These are phyloP conservation scores for Metarhizium robertsii DNA, from an alignment of 2,329 filamentous ascomycete genomes.

Conservation along the genomic window DNA sequence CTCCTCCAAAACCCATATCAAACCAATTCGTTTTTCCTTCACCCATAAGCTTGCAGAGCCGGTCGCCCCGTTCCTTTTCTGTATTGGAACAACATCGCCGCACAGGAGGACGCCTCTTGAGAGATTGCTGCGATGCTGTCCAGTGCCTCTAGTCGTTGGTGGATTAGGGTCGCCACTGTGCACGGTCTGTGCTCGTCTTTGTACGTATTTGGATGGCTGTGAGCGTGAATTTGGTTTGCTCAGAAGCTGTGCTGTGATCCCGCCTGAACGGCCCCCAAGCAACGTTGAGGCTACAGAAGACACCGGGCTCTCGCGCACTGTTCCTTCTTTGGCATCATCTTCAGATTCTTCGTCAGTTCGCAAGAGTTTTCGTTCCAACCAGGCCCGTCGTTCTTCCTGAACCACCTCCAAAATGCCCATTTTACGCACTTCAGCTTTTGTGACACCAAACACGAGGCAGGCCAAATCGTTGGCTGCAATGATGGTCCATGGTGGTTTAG, in stretches of 20 bases:
- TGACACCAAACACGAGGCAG: constrained; percentile 97
- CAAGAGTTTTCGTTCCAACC: constrained; percentile 79
- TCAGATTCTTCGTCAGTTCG: constrained; percentile 33
- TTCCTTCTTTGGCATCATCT: constrained; percentile 20
- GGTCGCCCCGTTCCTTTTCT: constrained; percentile 85
- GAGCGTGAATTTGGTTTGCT: constrained; percentile 65
- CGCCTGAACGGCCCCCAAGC: constrained; percentile 59
- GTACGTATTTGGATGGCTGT: constrained; percentile 41
- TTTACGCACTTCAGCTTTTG: constrained; percentile 87
- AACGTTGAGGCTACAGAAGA: constrained; percentile 38
- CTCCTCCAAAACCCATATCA: constrained; percentile 98
- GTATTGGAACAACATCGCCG: constrained; percentile 95
- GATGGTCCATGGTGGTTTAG: constrained; percentile 87
- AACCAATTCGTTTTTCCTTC: constrained; percentile 85
- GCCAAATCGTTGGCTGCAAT: constrained; percentile 92
- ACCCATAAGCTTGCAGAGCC: constrained; percentile 97
- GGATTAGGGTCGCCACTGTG: constrained; percentile 46
- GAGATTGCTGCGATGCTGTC: constrained; percentile 62
- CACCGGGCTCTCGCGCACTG: constrained; percentile 25
- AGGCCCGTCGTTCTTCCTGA: constrained; percentile 75
- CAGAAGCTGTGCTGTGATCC: constrained; percentile 75
- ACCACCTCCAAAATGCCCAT: constrained; percentile 94
- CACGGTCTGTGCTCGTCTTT: constrained; percentile 54
- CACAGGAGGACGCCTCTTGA: constrained; percentile 86
- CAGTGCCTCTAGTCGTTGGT: constrained; percentile 41